Conservation (phyloP, 768 basidiomycete genomes). For the Tylopilus felleus region DNA sequence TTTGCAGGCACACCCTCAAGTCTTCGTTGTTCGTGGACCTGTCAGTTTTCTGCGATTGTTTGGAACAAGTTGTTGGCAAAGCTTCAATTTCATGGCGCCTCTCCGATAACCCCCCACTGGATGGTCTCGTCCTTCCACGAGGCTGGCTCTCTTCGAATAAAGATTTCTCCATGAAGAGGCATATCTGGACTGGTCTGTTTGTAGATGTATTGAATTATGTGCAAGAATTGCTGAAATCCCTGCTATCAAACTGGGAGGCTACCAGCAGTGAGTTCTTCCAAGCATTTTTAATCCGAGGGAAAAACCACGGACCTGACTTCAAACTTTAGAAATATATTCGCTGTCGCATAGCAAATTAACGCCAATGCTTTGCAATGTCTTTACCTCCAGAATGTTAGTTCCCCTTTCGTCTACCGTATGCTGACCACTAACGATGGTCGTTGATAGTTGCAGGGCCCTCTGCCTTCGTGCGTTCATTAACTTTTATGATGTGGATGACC, state of each 20-base stretch:
- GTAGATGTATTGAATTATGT: constrained; percentile 24
- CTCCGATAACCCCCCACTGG: constrained; percentile 25
- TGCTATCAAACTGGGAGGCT: constrained; percentile 28
- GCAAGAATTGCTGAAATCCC: constrained; percentile 23
- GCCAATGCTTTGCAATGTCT: constrained; percentile 32
- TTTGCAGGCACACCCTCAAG: constrained; percentile 43
- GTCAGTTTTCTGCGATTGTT: constrained; percentile 46
- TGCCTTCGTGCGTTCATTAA: constrained; percentile 41
- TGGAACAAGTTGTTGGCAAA: constrained; percentile 47
- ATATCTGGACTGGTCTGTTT: constrained; percentile 38
- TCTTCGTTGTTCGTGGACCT: constrained; percentile 40
- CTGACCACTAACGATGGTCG: background rate
- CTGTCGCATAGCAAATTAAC: constrained; percentile 14
- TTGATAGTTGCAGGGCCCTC: constrained; percentile 43
- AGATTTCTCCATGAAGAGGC: constrained; percentile 14
- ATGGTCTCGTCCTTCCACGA: constrained; percentile 50
- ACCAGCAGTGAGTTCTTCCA: constrained; percentile 23
- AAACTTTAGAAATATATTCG: background rate
- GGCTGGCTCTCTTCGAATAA: constrained; percentile 42
- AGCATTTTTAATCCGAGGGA: background rate
- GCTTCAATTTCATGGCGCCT: constrained; percentile 36
- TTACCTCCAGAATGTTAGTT: constrained; percentile 49
- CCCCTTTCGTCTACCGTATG: background rate
- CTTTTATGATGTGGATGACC: background rate
- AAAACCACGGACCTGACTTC: background rate